Base-by-base conservation (phyloP, 768 basidiomycete genomes). In the Auricularia sp. region DNA sequence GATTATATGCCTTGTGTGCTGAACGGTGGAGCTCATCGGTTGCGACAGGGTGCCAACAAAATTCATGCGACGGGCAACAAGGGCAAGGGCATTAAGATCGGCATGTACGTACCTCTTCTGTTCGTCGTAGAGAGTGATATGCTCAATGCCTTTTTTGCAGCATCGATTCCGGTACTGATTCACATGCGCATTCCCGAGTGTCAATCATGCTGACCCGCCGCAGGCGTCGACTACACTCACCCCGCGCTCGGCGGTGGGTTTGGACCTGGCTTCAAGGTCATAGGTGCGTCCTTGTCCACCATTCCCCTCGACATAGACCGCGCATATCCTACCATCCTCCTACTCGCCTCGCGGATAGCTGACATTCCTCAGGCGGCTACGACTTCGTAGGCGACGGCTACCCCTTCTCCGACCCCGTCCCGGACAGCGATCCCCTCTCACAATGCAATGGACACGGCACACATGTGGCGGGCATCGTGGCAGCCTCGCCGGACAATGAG, bases 51-150 rank as follows among this genome's bases (percentile, higher is more conserved):
- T 47, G 76, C 74, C 16, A 74, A 76, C 64, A 65, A 61, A n/a
- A 68, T 77, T 14, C 77, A 78, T 51, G 73, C 74, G n/a, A 56
- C 34, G 36, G 63, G 63, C 76, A 77, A 3, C 71, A 71, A 64
- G 35, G 78, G 78, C n/a, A 67, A 70, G 36, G 78, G 77, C 3
- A 68, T 77, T 70, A 73, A 74, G 62, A 68, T 79, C 36, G 78
- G 67, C 4, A 67, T 76, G 33, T 56, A 35, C 21, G 63, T 56
- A 58, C 44, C 34, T 23, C 56, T 14, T 44, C 36, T 43, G 36
- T 39, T 36, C 53, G 54, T 23, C 36, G 58, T 16, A 21, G 54
- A 23, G 34, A 29, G 44, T 54, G 60, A 29, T 29, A 14, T 14
- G 39, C 39, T 42, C 8, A 42, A 5, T 21, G 4, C 33, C 39